Percentiles rank a stretch among this genome's conserved stretches.
Conservation (phyloP, 208 protist genomes). For the Trichomonas gallinae region DNA sequence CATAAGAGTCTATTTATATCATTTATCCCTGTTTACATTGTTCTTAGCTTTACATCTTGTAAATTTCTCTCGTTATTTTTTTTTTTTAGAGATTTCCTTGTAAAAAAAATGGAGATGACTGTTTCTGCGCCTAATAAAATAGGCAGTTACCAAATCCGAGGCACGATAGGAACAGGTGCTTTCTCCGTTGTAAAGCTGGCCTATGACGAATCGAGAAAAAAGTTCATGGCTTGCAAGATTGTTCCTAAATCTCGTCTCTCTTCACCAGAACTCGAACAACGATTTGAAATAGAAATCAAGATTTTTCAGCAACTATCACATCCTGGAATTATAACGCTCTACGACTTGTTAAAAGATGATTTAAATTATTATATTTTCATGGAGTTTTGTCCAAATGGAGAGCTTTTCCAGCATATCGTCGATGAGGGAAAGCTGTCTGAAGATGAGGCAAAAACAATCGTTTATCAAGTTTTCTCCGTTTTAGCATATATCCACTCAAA, state of each 20-base stretch:
- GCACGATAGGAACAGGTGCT: neutral
- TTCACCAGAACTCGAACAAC: neutral
- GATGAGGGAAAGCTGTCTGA: neutral
- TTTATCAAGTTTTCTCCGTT: neutral
- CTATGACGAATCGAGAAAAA: neutral
- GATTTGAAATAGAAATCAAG: neutral
- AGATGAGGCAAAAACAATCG: neutral
- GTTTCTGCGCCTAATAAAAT: neutral
- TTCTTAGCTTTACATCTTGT: too few relatives aligned
- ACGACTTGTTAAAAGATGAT: neutral
- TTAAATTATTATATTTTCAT: neutral
- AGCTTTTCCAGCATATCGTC: neutral
- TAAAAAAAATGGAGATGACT: neutral
- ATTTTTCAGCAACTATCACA: neutral
- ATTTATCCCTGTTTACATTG: too few relatives aligned
- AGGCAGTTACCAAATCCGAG: neutral
- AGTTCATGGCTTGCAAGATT: neutral
- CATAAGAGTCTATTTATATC: too few relatives aligned
- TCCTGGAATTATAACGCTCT: neutral
- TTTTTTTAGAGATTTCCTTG: neutral
- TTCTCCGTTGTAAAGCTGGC: neutral
- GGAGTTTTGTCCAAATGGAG: neutral
- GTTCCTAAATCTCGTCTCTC: neutral
- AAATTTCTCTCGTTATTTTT: neutral
- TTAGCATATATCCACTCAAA: neutral